These are phyloP conservation scores for Coemansia sp. DNA, from an alignment of 192 early-diverging fungal species.

Conservation along the genomic window DNA sequence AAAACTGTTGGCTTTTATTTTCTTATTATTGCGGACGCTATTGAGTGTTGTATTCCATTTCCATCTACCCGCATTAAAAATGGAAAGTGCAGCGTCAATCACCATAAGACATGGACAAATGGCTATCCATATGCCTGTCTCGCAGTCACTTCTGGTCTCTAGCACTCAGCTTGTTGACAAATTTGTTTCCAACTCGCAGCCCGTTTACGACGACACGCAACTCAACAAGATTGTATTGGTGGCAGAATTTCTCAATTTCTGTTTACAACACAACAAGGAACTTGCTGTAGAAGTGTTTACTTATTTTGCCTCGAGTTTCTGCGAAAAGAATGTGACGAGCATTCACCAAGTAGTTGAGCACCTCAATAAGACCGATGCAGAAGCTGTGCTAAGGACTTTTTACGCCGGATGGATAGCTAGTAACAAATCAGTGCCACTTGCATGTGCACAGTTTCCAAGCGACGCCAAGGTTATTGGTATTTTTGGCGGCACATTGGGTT, in stretches of 20 bases:
- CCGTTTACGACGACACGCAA: background rate
- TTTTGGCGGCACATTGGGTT: conserved; percentile 81
- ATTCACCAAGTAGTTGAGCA: background rate
- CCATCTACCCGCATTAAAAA: conserved; percentile 8
- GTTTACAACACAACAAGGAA: conserved; percentile 1
- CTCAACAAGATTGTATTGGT: conserved; percentile 1
- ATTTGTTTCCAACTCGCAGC: conserved; percentile 3
- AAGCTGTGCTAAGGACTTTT: conserved; percentile 15
- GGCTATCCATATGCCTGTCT: background rate
- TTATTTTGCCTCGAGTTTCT: conserved; percentile 5
- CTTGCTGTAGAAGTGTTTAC: background rate
- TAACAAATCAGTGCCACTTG: background rate
- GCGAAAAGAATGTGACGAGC: background rate
- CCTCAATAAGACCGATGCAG: conserved; percentile 5
- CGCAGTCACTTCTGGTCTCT: background rate
- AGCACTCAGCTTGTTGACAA: conserved; percentile 10
- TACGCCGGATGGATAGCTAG: conserved; percentile 5
- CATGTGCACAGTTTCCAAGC: conserved; percentile 19
- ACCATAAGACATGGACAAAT: background rate
- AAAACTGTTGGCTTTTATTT: background rate
- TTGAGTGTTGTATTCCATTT: background rate
- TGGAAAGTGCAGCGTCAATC: background rate
- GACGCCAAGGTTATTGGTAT: conserved; percentile 65
- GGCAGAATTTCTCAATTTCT: conserved; percentile 18
- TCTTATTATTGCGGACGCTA: background rate